Evolutionary conservation across 1,284 basidiomycete genomes (phyloP), one percentile per base, ranked within the genome.

Genomic region (Chalciporus piperatoides): DNA sequence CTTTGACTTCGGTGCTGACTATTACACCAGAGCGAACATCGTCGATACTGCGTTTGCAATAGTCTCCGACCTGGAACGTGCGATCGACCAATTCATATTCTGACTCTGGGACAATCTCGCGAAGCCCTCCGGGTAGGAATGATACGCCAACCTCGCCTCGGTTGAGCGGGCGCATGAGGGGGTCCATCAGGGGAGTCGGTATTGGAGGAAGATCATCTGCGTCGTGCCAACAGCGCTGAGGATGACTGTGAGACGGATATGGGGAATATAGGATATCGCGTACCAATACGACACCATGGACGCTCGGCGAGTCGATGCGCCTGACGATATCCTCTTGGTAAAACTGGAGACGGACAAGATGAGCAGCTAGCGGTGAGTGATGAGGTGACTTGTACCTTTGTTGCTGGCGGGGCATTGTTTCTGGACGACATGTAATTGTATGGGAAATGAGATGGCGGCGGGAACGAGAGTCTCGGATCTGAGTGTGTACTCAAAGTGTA

Each of bases 81-180:
- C 93, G 86, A 68, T 94, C 90, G 46, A 90, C 72, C 10, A 96
- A 80, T n/a, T 71, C 70, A 52, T 91, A 76, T 8, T 83, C 75
- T 10, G 80, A 75, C 64, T 92, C 90, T 5, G 73, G 74, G 12
- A 90, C 72, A 56, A 95, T 91, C 61, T 87, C 80, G 52, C 86
- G 79, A 51, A 72, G 66, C 49, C 79, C 73, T 38, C 69, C 73
- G 2, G 77, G 74, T 38, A 86, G 74, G 67, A 85, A 89, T 33
- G 85, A 84, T 32, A 94, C 82, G 40, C 89, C 90, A 35, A 94
- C 86, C 75, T 95, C 90, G 44, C 88, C 89, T 48, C 80, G 81
- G 47, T 75, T 69, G 15, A 95, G 77, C n/a, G 82, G 80, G 36
- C 89, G 77, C 73, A 90, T 81, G 45, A 92, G 74, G 11, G 87